Evolutionary conservation across 1,139 yeast genomes (phyloP).

Genomic region (Yamadazyma trypodendri): DNA sequence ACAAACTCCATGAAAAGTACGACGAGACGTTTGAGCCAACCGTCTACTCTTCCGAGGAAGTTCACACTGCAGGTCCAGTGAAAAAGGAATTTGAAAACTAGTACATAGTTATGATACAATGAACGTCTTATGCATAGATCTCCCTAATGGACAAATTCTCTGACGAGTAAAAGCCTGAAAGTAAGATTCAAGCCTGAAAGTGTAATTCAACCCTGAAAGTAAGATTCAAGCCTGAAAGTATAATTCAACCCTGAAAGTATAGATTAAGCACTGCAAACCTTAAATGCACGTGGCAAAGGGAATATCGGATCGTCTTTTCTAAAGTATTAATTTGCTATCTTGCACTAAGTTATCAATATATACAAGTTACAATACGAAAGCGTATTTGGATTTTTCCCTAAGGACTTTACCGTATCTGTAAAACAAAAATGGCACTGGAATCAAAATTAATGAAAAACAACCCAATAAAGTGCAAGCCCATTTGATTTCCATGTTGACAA

Average conservation of each 20-base stretch:
- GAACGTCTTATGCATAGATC: too few relatives aligned
- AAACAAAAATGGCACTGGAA: constrained; percentile 78
- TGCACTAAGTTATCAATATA: background rate
- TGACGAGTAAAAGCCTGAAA: too few relatives aligned
- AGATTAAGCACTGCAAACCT: too few relatives aligned
- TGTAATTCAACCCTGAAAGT: too few relatives aligned
- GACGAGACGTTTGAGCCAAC: constrained; percentile 43
- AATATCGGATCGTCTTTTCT: too few relatives aligned
- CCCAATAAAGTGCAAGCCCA: constrained; percentile 87
- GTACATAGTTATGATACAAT: constrained; percentile 1
- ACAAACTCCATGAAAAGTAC: constrained; percentile 17
- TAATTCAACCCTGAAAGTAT: too few relatives aligned
- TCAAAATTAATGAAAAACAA: constrained; percentile 56
- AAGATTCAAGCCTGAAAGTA: too few relatives aligned
- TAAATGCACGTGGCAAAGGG: too few relatives aligned
- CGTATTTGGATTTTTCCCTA: constrained; percentile 65
- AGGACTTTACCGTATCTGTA: constrained; percentile 60
- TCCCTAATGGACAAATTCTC: too few relatives aligned
- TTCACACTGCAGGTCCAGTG: constrained; percentile 48
- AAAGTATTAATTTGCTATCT: too few relatives aligned
- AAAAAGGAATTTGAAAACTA: constrained; percentile 23
- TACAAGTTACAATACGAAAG: constrained; percentile 30
- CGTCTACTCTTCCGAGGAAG: constrained; percentile 41
- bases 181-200: too few relatives aligned
- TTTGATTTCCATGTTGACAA: constrained; percentile 66